Evolutionary conservation across 2,329 filamentous ascomycete species (phyloP), one percentile per base, ranked within the genome.

Genomic region (Aureobasidium sp.): DNA sequence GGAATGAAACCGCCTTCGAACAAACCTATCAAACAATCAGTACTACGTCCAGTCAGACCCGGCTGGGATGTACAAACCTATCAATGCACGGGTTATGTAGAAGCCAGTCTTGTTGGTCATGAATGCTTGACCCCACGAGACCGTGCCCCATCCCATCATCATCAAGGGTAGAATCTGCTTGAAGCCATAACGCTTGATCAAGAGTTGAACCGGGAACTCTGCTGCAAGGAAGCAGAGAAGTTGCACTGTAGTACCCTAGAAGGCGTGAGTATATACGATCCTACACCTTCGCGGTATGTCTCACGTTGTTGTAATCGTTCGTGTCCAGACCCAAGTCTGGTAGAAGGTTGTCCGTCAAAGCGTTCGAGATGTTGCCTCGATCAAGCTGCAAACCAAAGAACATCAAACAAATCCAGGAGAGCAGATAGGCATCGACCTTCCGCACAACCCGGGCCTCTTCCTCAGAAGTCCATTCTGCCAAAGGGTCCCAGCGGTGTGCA

Each of bases 201-300:
- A 29, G 21, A 65, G 45, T 51, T 65, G 63, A 2, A 64, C 60
- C 2, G 63, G 63, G 23, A 65, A 64, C 23, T 65, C 63, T 27
- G 62, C 58, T 2, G 23, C 21, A 13, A 60, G 58, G 23, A 60
- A 60, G 35, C 58, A 60, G n/a, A 60, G 6, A n/a, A 60, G 58
- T 19, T 60, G 58, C 11, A 63, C 21, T 51, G 37, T 37, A 53
- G 62, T 45, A 43, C 61, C 37, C 55, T 60, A 23, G 13, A 19
- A 65, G 0, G 64, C 66, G 25, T 69, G 64, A 9, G 68, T 66
- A 45, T 13, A 17, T 23, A 17, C 10, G 17, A 81, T 13, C 10
- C 3, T 7, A 21, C 2, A 43, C n/a, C 53, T 31, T 27, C 19
- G 2, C 13, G 40, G 11, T 42, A 25, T 37, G 21, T 21, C 57